Conservation (phyloP, 768 basidiomycete species). For the Mycena chlorophos region DNA sequence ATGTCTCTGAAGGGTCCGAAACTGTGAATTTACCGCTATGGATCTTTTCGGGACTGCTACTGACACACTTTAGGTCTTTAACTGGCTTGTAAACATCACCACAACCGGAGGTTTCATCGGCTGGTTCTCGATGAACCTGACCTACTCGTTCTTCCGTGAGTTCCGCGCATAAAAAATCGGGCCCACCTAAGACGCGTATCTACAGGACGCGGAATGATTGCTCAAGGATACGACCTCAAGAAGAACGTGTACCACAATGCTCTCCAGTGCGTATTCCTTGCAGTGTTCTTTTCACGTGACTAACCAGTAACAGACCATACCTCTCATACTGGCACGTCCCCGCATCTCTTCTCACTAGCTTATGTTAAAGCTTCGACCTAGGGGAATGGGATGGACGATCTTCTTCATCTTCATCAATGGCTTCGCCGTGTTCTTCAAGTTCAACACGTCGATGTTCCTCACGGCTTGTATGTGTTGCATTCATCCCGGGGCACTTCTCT, state of each 20-base stretch:
- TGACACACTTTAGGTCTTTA: conserved; percentile 5
- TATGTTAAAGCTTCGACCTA: not conserved
- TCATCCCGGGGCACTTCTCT: not conserved
- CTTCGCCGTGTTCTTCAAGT: conserved; percentile 64
- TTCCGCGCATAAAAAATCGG: conserved; percentile 3
- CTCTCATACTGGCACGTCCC: conserved; percentile 52
- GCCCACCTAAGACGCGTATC: not conserved
- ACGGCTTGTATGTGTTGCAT: conserved; percentile 37
- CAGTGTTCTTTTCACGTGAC: not conserved
- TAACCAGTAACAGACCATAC: conserved; percentile 44
- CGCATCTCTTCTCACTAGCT: not conserved
- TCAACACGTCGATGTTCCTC: conserved; percentile 54
- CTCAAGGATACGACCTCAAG: conserved; percentile 63
- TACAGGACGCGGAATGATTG: conserved; percentile 59
- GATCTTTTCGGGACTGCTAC: not conserved
- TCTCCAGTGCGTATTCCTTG: conserved; percentile 40
- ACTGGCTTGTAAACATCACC: conserved; percentile 45
- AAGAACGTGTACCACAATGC: conserved; percentile 62
- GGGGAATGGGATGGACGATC: conserved; percentile 62
- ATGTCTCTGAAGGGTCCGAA: conserved; percentile 51
- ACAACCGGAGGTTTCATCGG: conserved; percentile 69
- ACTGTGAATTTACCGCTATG: conserved; percentile 39
- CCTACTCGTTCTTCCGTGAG: conserved; percentile 72
- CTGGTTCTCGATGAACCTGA: conserved; percentile 69
- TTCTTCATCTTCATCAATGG: conserved; percentile 59